These are phyloP conservation scores for Amanita rimosa DNA, from an alignment of 768 basidiomycete genomes.

Conservation along the genomic window DNA sequence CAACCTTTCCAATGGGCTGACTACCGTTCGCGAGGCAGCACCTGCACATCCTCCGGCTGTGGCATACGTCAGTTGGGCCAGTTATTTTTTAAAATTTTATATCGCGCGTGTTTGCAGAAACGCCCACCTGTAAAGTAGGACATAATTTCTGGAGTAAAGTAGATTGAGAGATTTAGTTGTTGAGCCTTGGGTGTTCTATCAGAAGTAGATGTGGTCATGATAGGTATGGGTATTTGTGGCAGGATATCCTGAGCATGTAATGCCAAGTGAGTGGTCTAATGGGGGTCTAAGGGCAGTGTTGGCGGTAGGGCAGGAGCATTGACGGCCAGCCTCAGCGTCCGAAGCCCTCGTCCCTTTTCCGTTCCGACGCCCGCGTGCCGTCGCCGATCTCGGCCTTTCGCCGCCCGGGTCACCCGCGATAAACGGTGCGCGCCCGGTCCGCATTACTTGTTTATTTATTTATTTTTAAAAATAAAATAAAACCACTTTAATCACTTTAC, in stretches of 20 bases:
- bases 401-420: no score
- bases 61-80: constrained; percentile 7
- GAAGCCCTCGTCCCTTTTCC: background rate
- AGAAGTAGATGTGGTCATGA: constrained; percentile 9
- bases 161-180: constrained; percentile 9
- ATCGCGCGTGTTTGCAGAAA: background rate
- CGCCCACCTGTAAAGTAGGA: constrained; percentile 33
- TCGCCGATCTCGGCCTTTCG: no score
- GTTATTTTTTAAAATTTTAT: no score
- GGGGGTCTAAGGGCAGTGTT: background rate
- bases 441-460: no score
- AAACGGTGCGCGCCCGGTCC: no score
- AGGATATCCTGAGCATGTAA: constrained; percentile 4
- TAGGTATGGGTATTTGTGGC: constrained; percentile 9
- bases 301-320: background rate
- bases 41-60: constrained; percentile 47
- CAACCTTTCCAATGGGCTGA: constrained; percentile 82
- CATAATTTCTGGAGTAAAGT: constrained; percentile 25
- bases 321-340: background rate
- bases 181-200: constrained; percentile 1
- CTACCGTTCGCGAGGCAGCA: constrained; percentile 79
- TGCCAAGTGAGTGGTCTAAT: background rate
- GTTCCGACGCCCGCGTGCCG: constrained; percentile 1
- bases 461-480: no score
- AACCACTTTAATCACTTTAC: no score